phyloP scores from a whole-genome alignment of 345 rosid species.

The Odontarrhena argentea region DNA sequence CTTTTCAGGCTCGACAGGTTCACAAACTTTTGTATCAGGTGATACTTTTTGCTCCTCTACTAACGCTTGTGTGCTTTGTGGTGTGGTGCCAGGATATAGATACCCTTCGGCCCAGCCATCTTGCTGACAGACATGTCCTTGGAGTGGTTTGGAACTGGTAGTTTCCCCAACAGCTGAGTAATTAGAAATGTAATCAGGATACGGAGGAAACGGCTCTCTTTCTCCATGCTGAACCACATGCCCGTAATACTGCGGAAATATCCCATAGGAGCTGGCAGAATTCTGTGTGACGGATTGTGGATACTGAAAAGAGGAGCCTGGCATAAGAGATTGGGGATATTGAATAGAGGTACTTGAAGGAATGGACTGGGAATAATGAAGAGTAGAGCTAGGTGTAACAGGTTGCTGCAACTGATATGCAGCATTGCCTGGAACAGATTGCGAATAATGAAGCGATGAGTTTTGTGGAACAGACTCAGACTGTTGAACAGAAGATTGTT shows the following conservation, averaged over 20 bases:
- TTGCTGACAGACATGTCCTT: constrained; percentile 49
- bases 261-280: constrained; percentile 53
- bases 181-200: constrained; percentile 45
- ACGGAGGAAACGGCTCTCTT: constrained; percentile 45
- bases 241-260: constrained; percentile 49
- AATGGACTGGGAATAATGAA: constrained; percentile 42
- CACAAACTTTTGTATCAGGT: constrained; percentile 47
- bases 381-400: constrained; percentile 34
- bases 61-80: constrained; percentile 42
- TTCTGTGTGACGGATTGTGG: constrained; percentile 45
- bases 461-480: constrained; percentile 47
- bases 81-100: constrained; percentile 43
- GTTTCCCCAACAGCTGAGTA: constrained; percentile 45
- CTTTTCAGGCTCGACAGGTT: constrained; percentile 43
- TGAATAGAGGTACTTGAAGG: constrained; percentile 30
- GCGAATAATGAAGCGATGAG: constrained; percentile 42
- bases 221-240: constrained; percentile 52
- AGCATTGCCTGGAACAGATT: constrained; percentile 24
- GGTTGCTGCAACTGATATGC: constrained; percentile 37
- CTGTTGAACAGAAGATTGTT: constrained; percentile 46
- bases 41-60: constrained; percentile 45
- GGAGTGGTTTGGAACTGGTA: constrained; percentile 45
- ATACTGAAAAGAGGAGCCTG: constrained; percentile 47
- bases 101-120: constrained; percentile 48
- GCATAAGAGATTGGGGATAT: constrained; percentile 31